Conservation (phyloP, 2,329 filamentous ascomycete species). For the Coccinonectria pachysandricola region DNA sequence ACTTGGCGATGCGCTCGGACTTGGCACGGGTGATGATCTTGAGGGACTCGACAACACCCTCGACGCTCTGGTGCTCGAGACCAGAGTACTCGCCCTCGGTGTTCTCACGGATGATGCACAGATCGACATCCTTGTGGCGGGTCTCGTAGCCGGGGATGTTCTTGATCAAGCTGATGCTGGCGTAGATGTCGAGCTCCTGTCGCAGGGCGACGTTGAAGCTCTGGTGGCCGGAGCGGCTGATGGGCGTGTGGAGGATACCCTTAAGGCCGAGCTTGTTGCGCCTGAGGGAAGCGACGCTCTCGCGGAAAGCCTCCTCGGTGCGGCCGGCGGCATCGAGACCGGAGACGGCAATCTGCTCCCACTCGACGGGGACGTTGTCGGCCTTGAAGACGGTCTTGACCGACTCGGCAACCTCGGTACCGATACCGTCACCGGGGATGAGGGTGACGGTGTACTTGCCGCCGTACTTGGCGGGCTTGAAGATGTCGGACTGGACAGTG, state of each 20-base stretch:
- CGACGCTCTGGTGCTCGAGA: constrained; percentile 96
- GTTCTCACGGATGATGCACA: constrained; percentile 97
- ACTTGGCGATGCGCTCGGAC: constrained; percentile 98
- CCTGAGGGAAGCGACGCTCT: constrained; percentile 89
- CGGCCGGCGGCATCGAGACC: constrained; percentile 74
- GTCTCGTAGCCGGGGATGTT: constrained; percentile 99
- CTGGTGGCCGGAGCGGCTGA: constrained; percentile 93
- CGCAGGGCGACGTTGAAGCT: constrained; percentile 99
- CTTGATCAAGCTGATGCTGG: constrained; percentile 95
- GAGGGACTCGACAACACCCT: constrained; percentile 97
- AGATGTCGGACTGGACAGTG: constrained; percentile 87
- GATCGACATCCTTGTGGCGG: constrained; percentile 93
- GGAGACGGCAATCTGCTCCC: constrained; percentile 95
- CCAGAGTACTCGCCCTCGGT: constrained; percentile 99
- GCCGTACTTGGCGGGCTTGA: constrained; percentile 98
- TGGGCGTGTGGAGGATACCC: constrained; percentile 96
- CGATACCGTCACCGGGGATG: constrained; percentile 98
- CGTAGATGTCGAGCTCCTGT: constrained; percentile 99
- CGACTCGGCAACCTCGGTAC: constrained; percentile 92
- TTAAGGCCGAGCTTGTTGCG: constrained; percentile 99
- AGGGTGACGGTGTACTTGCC: constrained; percentile 98
- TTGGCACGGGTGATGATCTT: constrained; percentile 99
- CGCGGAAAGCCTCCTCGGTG: constrained; percentile 89
- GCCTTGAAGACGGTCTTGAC: constrained; percentile 99
- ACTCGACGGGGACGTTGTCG: constrained; percentile 96